phyloP scores from a whole-genome alignment of 768 basidiomycete genomes.

The Xerocomellus intermedius region DNA sequence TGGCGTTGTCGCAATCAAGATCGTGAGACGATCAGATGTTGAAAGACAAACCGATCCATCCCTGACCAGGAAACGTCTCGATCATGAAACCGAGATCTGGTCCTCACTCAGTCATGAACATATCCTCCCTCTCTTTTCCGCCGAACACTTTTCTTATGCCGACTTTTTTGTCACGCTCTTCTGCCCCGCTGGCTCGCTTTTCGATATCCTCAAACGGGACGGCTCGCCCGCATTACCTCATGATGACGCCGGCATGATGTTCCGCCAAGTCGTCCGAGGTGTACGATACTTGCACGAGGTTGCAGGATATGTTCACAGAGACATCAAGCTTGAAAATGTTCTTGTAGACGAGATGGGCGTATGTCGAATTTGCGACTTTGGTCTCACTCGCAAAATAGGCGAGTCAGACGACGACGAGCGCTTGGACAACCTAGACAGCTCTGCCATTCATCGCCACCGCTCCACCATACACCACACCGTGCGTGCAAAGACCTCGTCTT shows the following conservation, averaged over 20 bases:
- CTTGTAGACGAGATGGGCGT: conserved; percentile 85
- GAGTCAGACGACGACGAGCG: conserved; percentile 40
- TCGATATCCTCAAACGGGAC: conserved; percentile 75
- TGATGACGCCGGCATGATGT: conserved; percentile 82
- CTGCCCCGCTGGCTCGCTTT: conserved; percentile 83
- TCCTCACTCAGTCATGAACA: conserved; percentile 77
- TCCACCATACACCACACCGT: conserved; percentile 30
- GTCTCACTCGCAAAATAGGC: conserved; percentile 69
- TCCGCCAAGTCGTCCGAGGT: conserved; percentile 81
- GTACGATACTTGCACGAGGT: conserved; percentile 80
- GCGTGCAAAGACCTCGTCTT: conserved; percentile 18
- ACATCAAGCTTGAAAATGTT: conserved; percentile 97
- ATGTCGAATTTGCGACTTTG: conserved; percentile 87
- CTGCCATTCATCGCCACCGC: conserved; percentile 23
- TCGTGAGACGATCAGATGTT: conserved; percentile 62
- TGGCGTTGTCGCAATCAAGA: conserved; percentile 80
- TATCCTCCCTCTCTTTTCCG: conserved; percentile 78
- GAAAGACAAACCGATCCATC: conserved; percentile 50
- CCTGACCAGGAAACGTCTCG: conserved; percentile 52
- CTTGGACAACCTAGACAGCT: conserved; percentile 5
- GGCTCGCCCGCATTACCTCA: conserved; percentile 65
- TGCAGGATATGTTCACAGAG: conserved; percentile 80
- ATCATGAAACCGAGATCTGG: conserved; percentile 75
- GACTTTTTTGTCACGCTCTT: conserved; percentile 81
- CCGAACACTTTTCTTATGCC: conserved; percentile 55